Evolutionary conservation across 129 eudicot genomes (phyloP), one percentile per base, ranked within the genome.

Genomic region (Glebionis coronaria): DNA sequence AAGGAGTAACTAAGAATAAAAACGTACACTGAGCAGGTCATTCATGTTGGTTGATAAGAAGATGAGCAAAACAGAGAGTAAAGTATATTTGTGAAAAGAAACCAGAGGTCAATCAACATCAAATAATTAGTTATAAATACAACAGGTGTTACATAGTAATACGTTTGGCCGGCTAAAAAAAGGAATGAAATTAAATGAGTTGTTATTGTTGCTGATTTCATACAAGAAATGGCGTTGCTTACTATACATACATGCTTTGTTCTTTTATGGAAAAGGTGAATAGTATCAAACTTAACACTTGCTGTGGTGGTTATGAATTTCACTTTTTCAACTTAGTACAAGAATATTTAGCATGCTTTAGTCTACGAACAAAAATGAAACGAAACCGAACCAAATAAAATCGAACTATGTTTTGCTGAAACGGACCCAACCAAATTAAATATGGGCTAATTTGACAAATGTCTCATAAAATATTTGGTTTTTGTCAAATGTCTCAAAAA

Each of bases 1-100:
- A n/a, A 12, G 28, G 44, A 13, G 2, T 8, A 9, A 10, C 52
- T 9, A 11, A 63, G 64, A 62, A 52, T 1, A 5, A 47, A 75
- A 58, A 76, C 70, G 68, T 68, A 75, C 80, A 44, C 70, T 61
- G 57, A 76, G 80, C 65, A 76, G 44, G 68, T 76, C 80, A 42
- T 76, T 68, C 80, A 75, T 75, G 38, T 63, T 54, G 80, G 60
- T 42, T n/a, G n/a, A n/a, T n/a, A n/a, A n/a, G n/a, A 20, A 21
- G 14, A 61, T 11, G 3, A 7, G 11, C 5, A 29, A 60, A 35
- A 11, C 11, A 63, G 70, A 73, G 72, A 68, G 69, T 68, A 62
- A 68, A 61, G 70, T 16, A 44, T n/a, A 47, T 67, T 7, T 31
- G 42, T 20, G 56, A 10, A 61, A 60, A 68, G 40, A 27, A 73